phyloP scores from a whole-genome alignment of 352 stramenopile genomes.

The Phytophthora pinifolia region DNA sequence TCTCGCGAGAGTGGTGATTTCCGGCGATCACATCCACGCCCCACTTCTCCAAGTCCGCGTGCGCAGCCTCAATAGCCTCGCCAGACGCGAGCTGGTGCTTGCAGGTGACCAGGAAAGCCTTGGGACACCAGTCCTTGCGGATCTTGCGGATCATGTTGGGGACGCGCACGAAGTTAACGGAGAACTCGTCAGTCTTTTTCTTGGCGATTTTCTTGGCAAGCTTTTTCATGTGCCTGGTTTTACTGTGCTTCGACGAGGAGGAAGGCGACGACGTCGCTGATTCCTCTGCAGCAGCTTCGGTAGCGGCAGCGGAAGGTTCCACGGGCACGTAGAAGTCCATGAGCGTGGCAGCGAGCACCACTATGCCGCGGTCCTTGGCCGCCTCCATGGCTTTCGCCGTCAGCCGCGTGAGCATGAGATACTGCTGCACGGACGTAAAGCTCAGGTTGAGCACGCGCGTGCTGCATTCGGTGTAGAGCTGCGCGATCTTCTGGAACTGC shows the following conservation, averaged over 20 bases:
- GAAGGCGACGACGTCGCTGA: constrained; percentile 11
- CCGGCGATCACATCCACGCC: constrained; percentile 80
- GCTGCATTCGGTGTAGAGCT: constrained; percentile 62
- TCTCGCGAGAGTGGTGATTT: constrained; percentile 61
- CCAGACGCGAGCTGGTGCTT: constrained; percentile 75
- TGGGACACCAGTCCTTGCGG: constrained; percentile 78
- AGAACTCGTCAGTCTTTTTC: constrained; percentile 63
- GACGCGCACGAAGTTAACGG: constrained; percentile 78
- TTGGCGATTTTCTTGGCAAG: constrained; percentile 33
- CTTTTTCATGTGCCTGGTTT: constrained; percentile 35
- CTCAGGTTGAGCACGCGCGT: constrained; percentile 70
- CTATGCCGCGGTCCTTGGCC: constrained; percentile 63
- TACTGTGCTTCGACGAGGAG: constrained; percentile 29
- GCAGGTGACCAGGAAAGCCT: constrained; percentile 78
- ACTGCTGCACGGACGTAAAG: constrained; percentile 85
- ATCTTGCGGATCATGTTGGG: constrained; percentile 84
- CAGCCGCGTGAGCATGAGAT: constrained; percentile 69
- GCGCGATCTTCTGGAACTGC: constrained; percentile 66
- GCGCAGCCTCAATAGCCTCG: constrained; percentile 66
- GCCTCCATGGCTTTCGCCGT: constrained; percentile 54
- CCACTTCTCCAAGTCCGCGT: constrained; percentile 77
- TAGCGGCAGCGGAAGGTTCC: constrained; percentile 20
- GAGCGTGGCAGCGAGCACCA: constrained; percentile 74
- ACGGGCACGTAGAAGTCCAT: constrained; percentile 81
- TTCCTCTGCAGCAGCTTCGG: constrained; percentile 6